Conservation (phyloP, 495 filamentous ascomycete species). For the Pseudoneurospora amorphoporcata region DNA sequence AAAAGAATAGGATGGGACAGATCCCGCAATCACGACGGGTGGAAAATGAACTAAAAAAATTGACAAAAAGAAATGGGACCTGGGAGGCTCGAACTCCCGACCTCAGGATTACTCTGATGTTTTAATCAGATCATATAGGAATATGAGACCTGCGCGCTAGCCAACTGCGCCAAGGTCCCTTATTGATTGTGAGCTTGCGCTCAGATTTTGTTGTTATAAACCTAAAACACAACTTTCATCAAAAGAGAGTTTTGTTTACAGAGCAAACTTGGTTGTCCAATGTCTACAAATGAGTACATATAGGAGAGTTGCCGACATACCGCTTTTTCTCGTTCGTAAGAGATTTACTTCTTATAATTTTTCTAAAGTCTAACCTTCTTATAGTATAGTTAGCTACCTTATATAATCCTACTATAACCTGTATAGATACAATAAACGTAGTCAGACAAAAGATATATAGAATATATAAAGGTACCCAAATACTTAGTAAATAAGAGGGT, state of each 20-base stretch:
- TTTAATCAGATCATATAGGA: conserved; percentile 8
- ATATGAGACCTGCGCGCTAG: conserved; percentile 14
- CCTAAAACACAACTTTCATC: neutral
- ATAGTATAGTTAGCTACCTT: no score
- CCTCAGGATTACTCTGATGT: conserved; percentile 11
- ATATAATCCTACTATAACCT: no score
- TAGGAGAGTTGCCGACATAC: neutral
- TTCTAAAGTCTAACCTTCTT: no score
- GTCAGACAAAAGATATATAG: no score
- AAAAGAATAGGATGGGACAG: neutral
- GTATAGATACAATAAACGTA: no score
- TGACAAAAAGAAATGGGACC: conserved; percentile 8
- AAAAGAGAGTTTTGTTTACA: neutral
- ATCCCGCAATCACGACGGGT: neutral
- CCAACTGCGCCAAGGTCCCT: conserved; percentile 11
- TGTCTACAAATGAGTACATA: no score
- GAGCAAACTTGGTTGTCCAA: neutral
- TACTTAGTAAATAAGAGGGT: no score
- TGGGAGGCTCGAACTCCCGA: conserved; percentile 16
- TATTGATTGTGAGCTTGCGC: neutral
- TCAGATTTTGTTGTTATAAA: neutral
- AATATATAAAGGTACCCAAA: no score
- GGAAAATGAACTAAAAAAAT: neutral
- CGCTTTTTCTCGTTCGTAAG: no score
- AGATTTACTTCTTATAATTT: no score